A percentile compares a stretch with the other conserved stretches of the same genome.
Conservation (phyloP, 495 filamentous ascomycete species). For the Acidomyces sp. region DNA sequence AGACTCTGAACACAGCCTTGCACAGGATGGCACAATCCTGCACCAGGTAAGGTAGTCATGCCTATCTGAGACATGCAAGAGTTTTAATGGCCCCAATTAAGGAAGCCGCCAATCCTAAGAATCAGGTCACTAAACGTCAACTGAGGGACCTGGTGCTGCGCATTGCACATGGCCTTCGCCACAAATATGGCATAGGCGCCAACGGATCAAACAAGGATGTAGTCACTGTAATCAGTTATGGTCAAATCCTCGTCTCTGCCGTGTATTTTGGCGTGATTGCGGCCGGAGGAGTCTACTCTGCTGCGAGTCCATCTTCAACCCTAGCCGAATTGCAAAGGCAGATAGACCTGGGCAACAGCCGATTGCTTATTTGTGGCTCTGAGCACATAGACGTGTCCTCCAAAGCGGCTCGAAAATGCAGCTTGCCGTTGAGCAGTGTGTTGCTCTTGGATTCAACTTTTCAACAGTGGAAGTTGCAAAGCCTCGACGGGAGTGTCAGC, state of each 20-base stretch:
- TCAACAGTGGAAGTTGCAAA: constrained; percentile 14
- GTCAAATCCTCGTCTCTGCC: constrained; percentile 34
- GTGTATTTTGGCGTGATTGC: constrained; percentile 38
- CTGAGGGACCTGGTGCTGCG: constrained; percentile 33
- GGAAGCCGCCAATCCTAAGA: constrained; percentile 36
- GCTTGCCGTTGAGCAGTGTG: constrained; percentile 12
- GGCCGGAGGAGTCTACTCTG: constrained; percentile 39
- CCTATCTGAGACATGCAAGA: too few relatives aligned
- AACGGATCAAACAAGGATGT: constrained; percentile 38
- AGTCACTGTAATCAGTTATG: constrained; percentile 37
- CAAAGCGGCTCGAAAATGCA: constrained; percentile 18
- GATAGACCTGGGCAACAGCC: constrained; percentile 26
- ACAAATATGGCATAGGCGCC: constrained; percentile 36
- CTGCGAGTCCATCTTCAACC: constrained; percentile 33
- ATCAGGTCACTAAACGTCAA: constrained; percentile 36
- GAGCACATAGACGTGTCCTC: constrained; percentile 18
- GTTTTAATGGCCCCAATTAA: too few relatives aligned
- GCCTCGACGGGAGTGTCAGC: constrained; percentile 14
- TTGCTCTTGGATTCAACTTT: constrained; percentile 19
- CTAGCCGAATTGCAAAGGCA: constrained; percentile 34
- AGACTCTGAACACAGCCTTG: constrained; percentile 20
- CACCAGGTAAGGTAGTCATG: too few relatives aligned
- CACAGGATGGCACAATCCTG: constrained; percentile 28
- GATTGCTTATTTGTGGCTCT: constrained; percentile 14
- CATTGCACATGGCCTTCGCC: constrained; percentile 35